Conservation (phyloP, 495 filamentous ascomycete species). For the Monascus purpureus region DNA sequence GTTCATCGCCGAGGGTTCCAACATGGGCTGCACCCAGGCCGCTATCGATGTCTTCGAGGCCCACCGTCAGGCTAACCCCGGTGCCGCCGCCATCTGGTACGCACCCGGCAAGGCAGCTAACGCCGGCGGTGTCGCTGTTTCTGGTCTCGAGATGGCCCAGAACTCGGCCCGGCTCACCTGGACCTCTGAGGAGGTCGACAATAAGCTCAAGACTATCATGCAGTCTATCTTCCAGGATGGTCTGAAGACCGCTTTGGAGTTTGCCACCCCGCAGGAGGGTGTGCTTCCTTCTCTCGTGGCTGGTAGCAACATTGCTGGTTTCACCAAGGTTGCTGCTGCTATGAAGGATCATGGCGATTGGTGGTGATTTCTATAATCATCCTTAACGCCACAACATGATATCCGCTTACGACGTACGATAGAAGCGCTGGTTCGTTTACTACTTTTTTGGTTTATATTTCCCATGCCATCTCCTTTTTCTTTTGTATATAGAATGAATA, state of each 20-base stretch:
- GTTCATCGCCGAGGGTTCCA: conserved; percentile 93
- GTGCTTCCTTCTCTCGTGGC: conserved; percentile 82
- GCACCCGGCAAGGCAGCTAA: conserved; percentile 90
- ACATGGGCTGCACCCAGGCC: conserved; percentile 97
- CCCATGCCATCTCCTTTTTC: no score
- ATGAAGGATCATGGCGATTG: conserved; percentile 97
- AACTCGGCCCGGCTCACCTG: conserved; percentile 77
- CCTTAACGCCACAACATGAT: conserved; percentile 1
- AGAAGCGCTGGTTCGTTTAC: no score
- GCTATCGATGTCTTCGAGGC: conserved; percentile 92
- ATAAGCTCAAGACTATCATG: conserved; percentile 89
- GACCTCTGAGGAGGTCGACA: conserved; percentile 82
- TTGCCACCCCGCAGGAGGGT: conserved; percentile 60
- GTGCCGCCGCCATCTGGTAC: conserved; percentile 73
- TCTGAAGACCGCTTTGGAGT: conserved; percentile 77
- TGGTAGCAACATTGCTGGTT: conserved; percentile 93
- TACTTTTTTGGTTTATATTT: no score
- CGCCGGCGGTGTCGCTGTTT: conserved; percentile 93
- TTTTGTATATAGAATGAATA: no score
- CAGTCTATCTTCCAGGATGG: conserved; percentile 85
- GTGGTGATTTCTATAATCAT: conserved; percentile 44
- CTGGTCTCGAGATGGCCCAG: conserved; percentile 98
- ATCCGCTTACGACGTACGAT: no score
- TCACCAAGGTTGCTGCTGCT: conserved; percentile 86
- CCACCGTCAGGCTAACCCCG: conserved; percentile 53